A percentile compares a stretch with the other conserved stretches of the same genome.
These are phyloP conservation scores for Clavispora carvajalis DNA, from an alignment of 805 yeast genomes.

Conservation along the genomic window DNA sequence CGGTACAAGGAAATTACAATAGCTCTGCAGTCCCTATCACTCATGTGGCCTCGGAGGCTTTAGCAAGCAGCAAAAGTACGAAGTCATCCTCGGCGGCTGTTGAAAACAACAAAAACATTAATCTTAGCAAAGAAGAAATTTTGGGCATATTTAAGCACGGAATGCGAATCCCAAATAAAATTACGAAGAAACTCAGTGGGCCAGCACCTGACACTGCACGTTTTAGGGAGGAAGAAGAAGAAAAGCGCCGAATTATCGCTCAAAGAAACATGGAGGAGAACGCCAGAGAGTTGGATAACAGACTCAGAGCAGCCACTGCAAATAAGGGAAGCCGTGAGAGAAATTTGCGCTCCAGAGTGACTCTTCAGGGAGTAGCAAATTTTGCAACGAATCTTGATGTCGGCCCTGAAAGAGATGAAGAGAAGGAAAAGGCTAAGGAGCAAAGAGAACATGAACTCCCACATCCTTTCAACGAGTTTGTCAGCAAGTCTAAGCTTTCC, in stretches of 20 bases:
- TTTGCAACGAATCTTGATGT: slow-evolving; percentile 9
- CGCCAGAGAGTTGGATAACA: slow-evolving; percentile 9
- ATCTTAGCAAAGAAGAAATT: slow-evolving; percentile 8
- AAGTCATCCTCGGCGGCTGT: too few relatives aligned
- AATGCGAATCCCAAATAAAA: slow-evolving; percentile 9
- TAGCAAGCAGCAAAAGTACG: too few relatives aligned
- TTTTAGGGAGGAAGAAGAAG: slow-evolving; percentile 3
- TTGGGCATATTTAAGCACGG: slow-evolving; percentile 8
- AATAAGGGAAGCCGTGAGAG: slow-evolving; percentile 3
- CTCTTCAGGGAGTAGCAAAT: slow-evolving; percentile 7
- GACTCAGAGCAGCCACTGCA: slow-evolving; percentile 11
- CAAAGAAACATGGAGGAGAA: slow-evolving; percentile 5
- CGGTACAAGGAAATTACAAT: too few relatives aligned
- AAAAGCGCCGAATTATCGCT: slow-evolving; percentile 2
- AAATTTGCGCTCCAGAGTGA: slow-evolving; percentile 11
- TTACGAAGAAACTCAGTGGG: slow-evolving; percentile 8
- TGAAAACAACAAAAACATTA: not conserved
- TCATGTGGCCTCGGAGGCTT: not conserved
- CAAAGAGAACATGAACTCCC: slow-evolving; percentile 10
- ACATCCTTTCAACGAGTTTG: slow-evolving; percentile 10
- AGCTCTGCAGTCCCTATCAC: not conserved
- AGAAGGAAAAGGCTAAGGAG: slow-evolving; percentile 7
- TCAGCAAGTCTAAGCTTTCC: slow-evolving; percentile 15
- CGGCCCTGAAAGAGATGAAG: slow-evolving; percentile 1
- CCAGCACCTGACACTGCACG: slow-evolving; percentile 1